Evolutionary conservation across 2,329 filamentous ascomycete genomes (phyloP), one percentile per base, ranked within the genome.

Genomic region (Ceratocystis variospora): DNA sequence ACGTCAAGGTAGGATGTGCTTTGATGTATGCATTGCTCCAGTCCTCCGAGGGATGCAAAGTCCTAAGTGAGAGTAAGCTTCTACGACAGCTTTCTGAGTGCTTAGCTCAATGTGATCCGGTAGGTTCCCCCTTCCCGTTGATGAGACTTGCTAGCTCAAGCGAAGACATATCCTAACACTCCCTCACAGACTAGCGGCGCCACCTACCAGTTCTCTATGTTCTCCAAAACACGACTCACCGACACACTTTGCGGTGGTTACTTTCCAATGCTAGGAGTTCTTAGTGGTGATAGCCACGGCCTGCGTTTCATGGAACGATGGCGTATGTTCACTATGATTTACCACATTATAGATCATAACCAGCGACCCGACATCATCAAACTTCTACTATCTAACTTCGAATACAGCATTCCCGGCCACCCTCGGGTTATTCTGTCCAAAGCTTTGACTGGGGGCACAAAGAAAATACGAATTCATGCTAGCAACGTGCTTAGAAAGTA

Each of bases 241-340:
- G 91, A 96, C 71, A 96, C 90, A 0, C 80, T 99, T 5, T 94
- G 90, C 69, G 87, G 89, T 17, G 95, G 95, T 10, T 99, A 99
- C 75, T 96, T 99, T 74, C 85, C 91, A 15, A 90, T 99, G 79
- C 78, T 99, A 1, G 95, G 94, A 6, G 86, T 90, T 10, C 77
- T 99, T 67, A 97, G 88, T 71, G 87, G 87, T 64, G 90, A 96
- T 71, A 78, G 83, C 0, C 89, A 87, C 71, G 94, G 94, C 0
- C 80, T 97, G 28, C 85, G 88, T 68, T 93, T 99, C 77, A 83
- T 99, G 73, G 93, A 97, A 74, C 82, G 90, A 71, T 97, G 94
- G 93, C 90, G 91, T 71, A 95, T 99, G 81, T 92, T 96, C 77
- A 97, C 97, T 75, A 99, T 99, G 90, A 95, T 97, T 81, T 99